Evolutionary conservation across 1,284 basidiomycete genomes (phyloP).

Genomic region (Sporisorium iseilematis-ciliati): DNA sequence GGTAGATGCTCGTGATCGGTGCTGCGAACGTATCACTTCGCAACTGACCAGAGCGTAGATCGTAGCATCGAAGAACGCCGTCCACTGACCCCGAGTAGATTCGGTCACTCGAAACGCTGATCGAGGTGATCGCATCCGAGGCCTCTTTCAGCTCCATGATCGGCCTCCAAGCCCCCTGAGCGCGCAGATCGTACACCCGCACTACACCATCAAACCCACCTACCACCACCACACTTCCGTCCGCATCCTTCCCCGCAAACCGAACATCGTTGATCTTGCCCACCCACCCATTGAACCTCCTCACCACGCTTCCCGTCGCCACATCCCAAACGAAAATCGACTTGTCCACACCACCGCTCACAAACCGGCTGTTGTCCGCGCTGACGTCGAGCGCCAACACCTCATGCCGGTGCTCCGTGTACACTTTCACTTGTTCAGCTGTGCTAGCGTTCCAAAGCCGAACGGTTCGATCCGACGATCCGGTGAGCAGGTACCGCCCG

Average conservation of each 20-base stretch:
- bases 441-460: conserved; percentile 85
- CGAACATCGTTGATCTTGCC: conserved; percentile 90
- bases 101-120: conserved; percentile 73
- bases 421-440: conserved; percentile 76
- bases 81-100: conserved; percentile 87
- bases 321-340: conserved; percentile 97
- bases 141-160: conserved; percentile 94
- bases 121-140: conserved; percentile 79
- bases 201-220: conserved; percentile 61
- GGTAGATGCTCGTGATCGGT: conserved; percentile 77
- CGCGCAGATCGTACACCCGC: conserved; percentile 72
- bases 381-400: conserved; percentile 87
- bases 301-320: conserved; percentile 81
- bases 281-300: conserved; percentile 86
- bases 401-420: conserved; percentile 91
- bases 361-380: conserved; percentile 92
- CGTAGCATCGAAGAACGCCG: conserved; percentile 90
- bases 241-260: conserved; percentile 72
- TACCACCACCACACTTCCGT: conserved; percentile 46
- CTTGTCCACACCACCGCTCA: conserved; percentile 91
- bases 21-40: conserved; percentile 86
- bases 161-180: conserved; percentile 73
- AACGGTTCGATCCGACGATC: conserved; percentile 88
- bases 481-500: conserved; percentile 88
- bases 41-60: conserved; percentile 89